Evolutionary conservation across 1,284 basidiomycete species (phyloP).

Genomic region (Rhodotorula sp.): DNA sequence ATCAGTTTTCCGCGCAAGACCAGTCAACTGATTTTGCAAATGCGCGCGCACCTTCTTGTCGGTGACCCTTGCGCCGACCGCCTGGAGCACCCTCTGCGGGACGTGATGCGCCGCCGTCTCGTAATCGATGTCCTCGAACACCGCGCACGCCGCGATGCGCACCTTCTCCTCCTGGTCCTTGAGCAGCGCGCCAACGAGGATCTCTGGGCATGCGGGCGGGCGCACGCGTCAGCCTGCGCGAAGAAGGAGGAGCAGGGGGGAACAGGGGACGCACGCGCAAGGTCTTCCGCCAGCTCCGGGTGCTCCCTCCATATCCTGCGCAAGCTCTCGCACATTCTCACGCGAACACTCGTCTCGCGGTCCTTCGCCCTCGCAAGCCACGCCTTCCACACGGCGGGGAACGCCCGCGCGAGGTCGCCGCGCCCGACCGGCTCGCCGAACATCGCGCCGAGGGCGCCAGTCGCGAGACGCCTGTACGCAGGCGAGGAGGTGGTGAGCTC

Average conservation of each 20-base stretch:
- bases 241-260: background rate
- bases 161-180: slow-evolving; percentile 90
- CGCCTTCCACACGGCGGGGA: slow-evolving; percentile 78
- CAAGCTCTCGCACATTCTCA: slow-evolving; percentile 75
- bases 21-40: background rate
- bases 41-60: slow-evolving; percentile 85
- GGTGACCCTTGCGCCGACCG: slow-evolving; percentile 69
- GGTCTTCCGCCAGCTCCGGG: slow-evolving; percentile 65
- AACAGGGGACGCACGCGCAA: slow-evolving; percentile 63
- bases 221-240: slow-evolving; percentile 18
- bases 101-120: slow-evolving; percentile 82
- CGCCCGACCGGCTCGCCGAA: slow-evolving; percentile 67
- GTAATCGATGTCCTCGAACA: slow-evolving; percentile 79
- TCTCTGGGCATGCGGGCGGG: slow-evolving; percentile 54
- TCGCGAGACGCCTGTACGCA: slow-evolving; percentile 73
- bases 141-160: slow-evolving; percentile 76
- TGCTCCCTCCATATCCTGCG: slow-evolving; percentile 66
- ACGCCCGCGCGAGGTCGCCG: slow-evolving; percentile 70
- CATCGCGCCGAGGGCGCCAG: slow-evolving; percentile 84
- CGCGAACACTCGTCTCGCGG: slow-evolving; percentile 68
- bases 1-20: background rate
- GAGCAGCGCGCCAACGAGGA: slow-evolving; percentile 64
- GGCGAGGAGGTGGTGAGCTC: slow-evolving; percentile 75
- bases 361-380: slow-evolving; percentile 84
- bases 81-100: slow-evolving; percentile 63